These are phyloP conservation scores for Cercospora zeina DNA, from an alignment of 2,329 filamentous ascomycete genomes.

Conservation along the genomic window DNA sequence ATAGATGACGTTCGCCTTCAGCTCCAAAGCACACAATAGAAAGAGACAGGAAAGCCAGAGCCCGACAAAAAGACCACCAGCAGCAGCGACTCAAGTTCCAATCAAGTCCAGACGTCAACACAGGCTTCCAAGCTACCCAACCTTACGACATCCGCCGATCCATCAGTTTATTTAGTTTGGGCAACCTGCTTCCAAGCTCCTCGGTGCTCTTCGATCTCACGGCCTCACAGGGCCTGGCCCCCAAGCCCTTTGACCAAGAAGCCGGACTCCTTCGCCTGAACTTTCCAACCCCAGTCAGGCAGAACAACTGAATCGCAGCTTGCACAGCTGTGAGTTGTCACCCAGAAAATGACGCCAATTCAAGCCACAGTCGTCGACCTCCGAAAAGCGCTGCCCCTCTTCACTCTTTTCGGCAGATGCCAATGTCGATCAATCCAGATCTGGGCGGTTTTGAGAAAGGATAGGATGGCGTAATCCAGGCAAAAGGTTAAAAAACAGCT, in stretches of 20 bases:
- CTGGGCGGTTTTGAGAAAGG: not conserved
- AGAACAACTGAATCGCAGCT: not conserved
- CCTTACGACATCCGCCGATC: too few species aligned
- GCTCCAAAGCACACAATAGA: too few species aligned
- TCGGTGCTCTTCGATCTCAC: too few species aligned
- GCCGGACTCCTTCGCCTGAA: constrained; percentile 1
- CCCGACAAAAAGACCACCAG: too few species aligned
- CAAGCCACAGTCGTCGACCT: constrained; percentile 1
- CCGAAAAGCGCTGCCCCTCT: not conserved
- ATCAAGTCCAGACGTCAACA: too few species aligned
- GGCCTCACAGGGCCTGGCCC: too few species aligned
- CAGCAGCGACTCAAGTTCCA: too few species aligned
- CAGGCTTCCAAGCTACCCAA: too few species aligned
- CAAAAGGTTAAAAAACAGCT: not conserved
- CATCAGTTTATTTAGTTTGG: too few species aligned
- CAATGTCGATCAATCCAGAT: not conserved
- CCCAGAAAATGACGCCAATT: not conserved
- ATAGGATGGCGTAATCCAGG: not conserved
- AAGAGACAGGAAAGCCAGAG: too few species aligned
- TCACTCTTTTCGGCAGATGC: not conserved
- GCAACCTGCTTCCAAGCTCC: not conserved
- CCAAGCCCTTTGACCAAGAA: not conserved
- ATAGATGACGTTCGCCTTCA: too few species aligned
- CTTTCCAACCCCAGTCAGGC: not conserved
- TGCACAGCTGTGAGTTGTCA: not conserved